Base-by-base conservation (phyloP, 2,329 filamentous ascomycete species). In the Sarocladiaceae sp. region DNA sequence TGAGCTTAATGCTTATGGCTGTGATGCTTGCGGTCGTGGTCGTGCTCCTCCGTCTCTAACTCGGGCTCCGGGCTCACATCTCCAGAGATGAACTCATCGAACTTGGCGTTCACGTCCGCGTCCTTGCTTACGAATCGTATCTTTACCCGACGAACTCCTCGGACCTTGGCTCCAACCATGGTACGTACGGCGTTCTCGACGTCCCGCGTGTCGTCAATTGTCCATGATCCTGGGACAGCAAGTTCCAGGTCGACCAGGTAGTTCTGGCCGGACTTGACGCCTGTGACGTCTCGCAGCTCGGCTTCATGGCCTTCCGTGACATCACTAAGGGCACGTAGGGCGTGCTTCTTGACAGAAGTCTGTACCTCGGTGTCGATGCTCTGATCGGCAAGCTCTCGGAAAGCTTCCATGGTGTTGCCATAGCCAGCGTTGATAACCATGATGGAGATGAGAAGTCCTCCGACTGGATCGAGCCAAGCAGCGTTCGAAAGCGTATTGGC, bases 251-350 rank as follows among this genome's bases (percentile, higher is more conserved):
- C 94, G 60, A 97, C 85, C 26, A 97, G 77, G 66, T 95, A 97
- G 72, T 97, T 99, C 69, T 97, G 94, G 26, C 94, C 94, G 3
- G 90, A 94, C 72, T 99, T 99, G 70, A 96, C 80, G 52, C 94
- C 94, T 58, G 90, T 88, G 3, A 97, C 80, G 40, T 89, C 87
- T 40, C 87, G 81, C 42, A 97, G 72, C 62, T 89, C 83, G 8
- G 91, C 78, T 52, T 84, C 71, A 46, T 80, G 72, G 47, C 80
- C 74, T 49, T 79, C 72, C 50, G 68, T 67, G 18, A 87, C 62
- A 5, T 74, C 73, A 15, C 70, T 71, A 18, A 94, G 70, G 3
- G 79, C 82, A 59, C 79, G 81, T 28, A 73, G 70, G 0, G 82
- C 79, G 26, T 90, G 84, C 60, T 81, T 84, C 50, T 82, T 77